Evolutionary conservation across 345 rosid species (phyloP).

Genomic region (Erucastrum elatum): DNA sequence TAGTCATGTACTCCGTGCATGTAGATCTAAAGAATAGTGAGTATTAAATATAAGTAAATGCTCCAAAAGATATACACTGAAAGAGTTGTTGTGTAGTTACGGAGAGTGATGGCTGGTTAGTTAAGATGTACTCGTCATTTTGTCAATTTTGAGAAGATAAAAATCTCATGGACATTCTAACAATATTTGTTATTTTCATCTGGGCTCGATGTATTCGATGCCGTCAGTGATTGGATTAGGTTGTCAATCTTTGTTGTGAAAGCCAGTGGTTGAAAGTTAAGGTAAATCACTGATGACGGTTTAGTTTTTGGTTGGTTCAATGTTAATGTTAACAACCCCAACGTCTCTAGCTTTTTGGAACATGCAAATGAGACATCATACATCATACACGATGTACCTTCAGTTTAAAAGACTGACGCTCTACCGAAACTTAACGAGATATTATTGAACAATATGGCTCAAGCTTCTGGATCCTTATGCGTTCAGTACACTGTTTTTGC

Average conservation of each 20-base stretch:
- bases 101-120: slow-evolving; percentile 34
- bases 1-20: not conserved
- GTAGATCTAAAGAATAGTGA: not conserved
- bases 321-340: slow-evolving; percentile 32
- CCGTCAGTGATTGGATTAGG: slow-evolving; percentile 27
- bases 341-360: slow-evolving; percentile 24
- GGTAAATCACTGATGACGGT: slow-evolving; percentile 3
- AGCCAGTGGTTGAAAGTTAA: slow-evolving; percentile 6
- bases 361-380: slow-evolving; percentile 6
- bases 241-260: not conserved
- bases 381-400: slow-evolving; percentile 40
- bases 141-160: slow-evolving; percentile 9
- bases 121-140: slow-evolving; percentile 36
- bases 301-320: slow-evolving; percentile 35
- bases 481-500: not conserved
- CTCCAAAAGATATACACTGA: slow-evolving; percentile 2
- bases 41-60: not conserved
- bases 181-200: slow-evolving; percentile 8
- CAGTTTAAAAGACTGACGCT: slow-evolving; percentile 92
- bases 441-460: not conserved
- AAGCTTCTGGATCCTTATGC: not conserved
- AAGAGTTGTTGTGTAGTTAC: slow-evolving; percentile 35
- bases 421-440: slow-evolving; percentile 61
- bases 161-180: slow-evolving; percentile 17
- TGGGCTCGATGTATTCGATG: slow-evolving; percentile 19